phyloP scores from a whole-genome alignment of 2,329 filamentous ascomycete genomes.

The Didymella glomerata region DNA sequence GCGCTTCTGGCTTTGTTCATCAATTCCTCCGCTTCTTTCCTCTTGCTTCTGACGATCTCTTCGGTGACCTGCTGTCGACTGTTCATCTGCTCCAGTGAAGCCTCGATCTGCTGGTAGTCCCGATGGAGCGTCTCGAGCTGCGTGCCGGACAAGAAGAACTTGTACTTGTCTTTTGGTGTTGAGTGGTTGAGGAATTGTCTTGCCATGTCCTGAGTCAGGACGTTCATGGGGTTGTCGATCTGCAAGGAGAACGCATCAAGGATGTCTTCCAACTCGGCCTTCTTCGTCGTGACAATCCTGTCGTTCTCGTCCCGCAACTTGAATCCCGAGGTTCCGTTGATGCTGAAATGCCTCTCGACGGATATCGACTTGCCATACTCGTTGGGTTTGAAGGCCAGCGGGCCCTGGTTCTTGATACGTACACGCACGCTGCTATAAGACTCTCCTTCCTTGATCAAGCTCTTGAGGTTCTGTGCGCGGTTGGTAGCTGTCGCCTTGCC shows the following conservation, averaged over 20 bases:
- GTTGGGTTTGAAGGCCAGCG: slow-evolving; percentile 82
- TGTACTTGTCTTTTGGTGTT: slow-evolving; percentile 86
- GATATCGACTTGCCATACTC: slow-evolving; percentile 85
- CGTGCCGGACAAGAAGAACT: slow-evolving; percentile 93
- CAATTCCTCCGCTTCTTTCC: slow-evolving; percentile 67
- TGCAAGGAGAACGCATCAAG: slow-evolving; percentile 92
- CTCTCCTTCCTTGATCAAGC: slow-evolving; percentile 86
- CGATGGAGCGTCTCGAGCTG: slow-evolving; percentile 91
- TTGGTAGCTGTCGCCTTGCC: slow-evolving; percentile 94
- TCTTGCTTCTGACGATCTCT: slow-evolving; percentile 70
- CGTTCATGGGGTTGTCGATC: slow-evolving; percentile 95
- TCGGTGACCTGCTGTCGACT: slow-evolving; percentile 68
- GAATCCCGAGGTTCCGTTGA: slow-evolving; percentile 78
- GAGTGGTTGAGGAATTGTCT: slow-evolving; percentile 91
- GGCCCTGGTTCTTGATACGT: slow-evolving; percentile 88
- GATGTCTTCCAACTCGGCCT: slow-evolving; percentile 87
- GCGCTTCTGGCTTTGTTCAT: slow-evolving; percentile 70
- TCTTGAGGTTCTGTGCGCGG: slow-evolving; percentile 86
- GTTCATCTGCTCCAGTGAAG: slow-evolving; percentile 77
- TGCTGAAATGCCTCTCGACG: slow-evolving; percentile 89
- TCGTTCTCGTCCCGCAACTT: slow-evolving; percentile 80
- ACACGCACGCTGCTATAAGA: slow-evolving; percentile 77
- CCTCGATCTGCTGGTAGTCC: slow-evolving; percentile 85
- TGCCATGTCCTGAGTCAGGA: slow-evolving; percentile 93
- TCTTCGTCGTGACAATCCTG: slow-evolving; percentile 80